phyloP scores from a whole-genome alignment of 2,329 filamentous ascomycete species.

The Elsinoe fawcettii region DNA sequence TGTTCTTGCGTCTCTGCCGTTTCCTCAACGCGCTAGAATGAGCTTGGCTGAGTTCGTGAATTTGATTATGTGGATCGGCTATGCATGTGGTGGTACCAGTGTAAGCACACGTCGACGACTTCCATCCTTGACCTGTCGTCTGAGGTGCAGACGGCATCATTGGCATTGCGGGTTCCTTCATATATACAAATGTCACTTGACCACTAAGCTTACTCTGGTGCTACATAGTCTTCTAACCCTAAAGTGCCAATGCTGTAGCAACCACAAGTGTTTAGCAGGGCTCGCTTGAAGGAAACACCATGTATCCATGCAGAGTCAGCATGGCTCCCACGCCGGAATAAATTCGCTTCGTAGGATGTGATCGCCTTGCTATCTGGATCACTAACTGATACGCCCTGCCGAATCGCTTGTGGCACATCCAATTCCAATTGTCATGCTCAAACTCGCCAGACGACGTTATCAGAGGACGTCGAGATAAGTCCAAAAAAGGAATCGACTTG shows the following conservation, averaged over 20 bases:
- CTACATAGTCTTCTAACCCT: background rate
- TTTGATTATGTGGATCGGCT: background rate
- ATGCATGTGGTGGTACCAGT: background rate
- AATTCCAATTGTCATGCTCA: slow-evolving; percentile 8
- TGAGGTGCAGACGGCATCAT: background rate
- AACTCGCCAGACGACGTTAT: background rate
- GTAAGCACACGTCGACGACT: background rate
- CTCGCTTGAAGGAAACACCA: background rate
- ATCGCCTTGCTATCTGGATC: background rate
- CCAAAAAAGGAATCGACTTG: background rate
- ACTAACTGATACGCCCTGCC: slow-evolving; percentile 1
- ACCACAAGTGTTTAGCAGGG: background rate
- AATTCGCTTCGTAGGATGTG: slow-evolving; percentile 8
- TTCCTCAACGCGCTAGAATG: slow-evolving; percentile 8
- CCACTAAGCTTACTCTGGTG: background rate
- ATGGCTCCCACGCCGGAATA: background rate
- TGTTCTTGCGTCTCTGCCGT: slow-evolving; percentile 10
- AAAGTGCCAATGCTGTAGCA: slow-evolving; percentile 4
- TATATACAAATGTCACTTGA: background rate
- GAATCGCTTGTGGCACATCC: background rate
- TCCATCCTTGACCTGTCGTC: background rate
- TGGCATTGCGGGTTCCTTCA: background rate
- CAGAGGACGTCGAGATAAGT: background rate
- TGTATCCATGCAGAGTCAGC: slow-evolving; percentile 2
- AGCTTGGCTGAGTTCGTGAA: slow-evolving; percentile 10